Percentiles rank a stretch among this genome's conserved stretches.
Conservation (phyloP, 805 yeast species). For the Torulaspora microellipsoides region DNA sequence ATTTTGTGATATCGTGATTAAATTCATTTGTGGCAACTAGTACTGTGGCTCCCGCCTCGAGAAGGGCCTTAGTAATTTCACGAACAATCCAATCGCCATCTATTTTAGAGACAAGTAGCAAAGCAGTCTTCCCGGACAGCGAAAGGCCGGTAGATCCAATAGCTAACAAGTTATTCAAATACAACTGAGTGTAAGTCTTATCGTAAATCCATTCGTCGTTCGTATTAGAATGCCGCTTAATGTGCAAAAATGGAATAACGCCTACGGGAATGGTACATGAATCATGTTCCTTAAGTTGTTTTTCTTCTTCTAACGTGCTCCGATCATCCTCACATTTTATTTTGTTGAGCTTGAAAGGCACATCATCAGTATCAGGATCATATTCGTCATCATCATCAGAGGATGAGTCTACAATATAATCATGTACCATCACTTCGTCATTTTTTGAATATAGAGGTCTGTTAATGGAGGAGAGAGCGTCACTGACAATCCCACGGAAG, state of each 20-base stretch:
- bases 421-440: slow-evolving; percentile 8
- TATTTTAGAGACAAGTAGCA: slow-evolving; percentile 70
- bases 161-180: slow-evolving; percentile 73
- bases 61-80: slow-evolving; percentile 58
- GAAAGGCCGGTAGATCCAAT: slow-evolving; percentile 93
- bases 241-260: slow-evolving; percentile 77
- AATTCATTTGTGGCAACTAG: slow-evolving; percentile 82
- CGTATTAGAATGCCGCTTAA: slow-evolving; percentile 52
- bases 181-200: slow-evolving; percentile 54
- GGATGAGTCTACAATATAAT: slow-evolving; percentile 13
- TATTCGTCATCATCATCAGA: slow-evolving; percentile 12
- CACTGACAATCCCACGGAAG: slow-evolving; percentile 16
- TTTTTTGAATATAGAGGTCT: slow-evolving; percentile 9
- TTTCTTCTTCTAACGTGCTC: not conserved
- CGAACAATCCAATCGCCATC: slow-evolving; percentile 4
- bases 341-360: not conserved
- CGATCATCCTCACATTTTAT: not conserved
- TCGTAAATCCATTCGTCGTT: slow-evolving; percentile 68
- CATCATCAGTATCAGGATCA: slow-evolving; percentile 1
- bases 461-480: slow-evolving; percentile 16
- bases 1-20: slow-evolving; percentile 78
- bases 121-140: slow-evolving; percentile 97
- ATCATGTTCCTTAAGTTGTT: not conserved
- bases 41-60: slow-evolving; percentile 84
- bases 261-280: slow-evolving; percentile 47